A percentile compares a stretch with the other conserved stretches of the same genome.
Evolutionary conservation across 495 filamentous ascomycete species (phyloP).

Genomic region (Tuber borchii): DNA sequence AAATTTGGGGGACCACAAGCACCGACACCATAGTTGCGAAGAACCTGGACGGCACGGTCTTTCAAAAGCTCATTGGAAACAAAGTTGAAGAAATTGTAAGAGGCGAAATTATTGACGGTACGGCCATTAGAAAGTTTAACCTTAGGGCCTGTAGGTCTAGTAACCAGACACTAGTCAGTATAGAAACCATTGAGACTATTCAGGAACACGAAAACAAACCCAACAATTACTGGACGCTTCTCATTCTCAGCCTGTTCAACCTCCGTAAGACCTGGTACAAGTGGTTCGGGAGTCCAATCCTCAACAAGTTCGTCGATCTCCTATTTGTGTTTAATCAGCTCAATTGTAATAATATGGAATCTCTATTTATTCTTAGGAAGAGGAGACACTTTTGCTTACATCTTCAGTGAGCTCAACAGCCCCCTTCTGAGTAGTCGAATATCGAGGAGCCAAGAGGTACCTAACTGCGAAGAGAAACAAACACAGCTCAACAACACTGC

Average conservation of each 20-base stretch:
- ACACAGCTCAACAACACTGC: slow-evolving; percentile 86
- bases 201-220: slow-evolving; percentile 50
- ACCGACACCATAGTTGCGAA: slow-evolving; percentile 91
- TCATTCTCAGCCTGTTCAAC: slow-evolving; percentile 78
- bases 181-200: not conserved
- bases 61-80: slow-evolving; percentile 84
- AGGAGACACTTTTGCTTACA: slow-evolving; percentile 43
- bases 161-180: slow-evolving; percentile 45
- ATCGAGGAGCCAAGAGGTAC: slow-evolving; percentile 84
- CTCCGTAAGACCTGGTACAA: slow-evolving; percentile 63
- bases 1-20: slow-evolving; percentile 95
- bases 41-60: slow-evolving; percentile 84
- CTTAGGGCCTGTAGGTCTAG: slow-evolving; percentile 70
- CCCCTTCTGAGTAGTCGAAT: slow-evolving; percentile 78
- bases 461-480: slow-evolving; percentile 92
- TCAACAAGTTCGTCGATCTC: slow-evolving; percentile 97
- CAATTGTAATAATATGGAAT: not conserved
- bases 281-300: slow-evolving; percentile 91
- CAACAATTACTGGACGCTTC: slow-evolving; percentile 76
- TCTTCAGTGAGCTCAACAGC: slow-evolving; percentile 84
- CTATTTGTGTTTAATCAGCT: slow-evolving; percentile 42
- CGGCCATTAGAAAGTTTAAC: slow-evolving; percentile 82
- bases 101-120: slow-evolving; percentile 84
- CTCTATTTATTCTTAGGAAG: not conserved
- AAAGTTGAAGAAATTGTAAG: slow-evolving; percentile 96